Percentiles rank a stretch among this genome's conserved stretches.
Conservation (phyloP, 2,329 filamentous ascomycete genomes). For the Coniochaeta sp. region DNA sequence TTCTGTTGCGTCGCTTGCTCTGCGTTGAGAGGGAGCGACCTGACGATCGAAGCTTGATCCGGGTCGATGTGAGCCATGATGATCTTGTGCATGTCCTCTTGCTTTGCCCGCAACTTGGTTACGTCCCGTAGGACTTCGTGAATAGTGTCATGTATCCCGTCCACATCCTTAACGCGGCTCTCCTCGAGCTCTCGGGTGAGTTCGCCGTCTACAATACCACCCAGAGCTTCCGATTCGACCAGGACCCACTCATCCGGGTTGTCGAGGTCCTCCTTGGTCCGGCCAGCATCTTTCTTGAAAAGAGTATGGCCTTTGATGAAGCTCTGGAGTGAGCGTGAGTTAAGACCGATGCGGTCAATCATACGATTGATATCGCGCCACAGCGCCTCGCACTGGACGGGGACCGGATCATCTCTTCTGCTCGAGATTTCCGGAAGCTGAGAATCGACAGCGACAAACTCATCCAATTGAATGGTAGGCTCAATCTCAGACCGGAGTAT, state of each 20-base stretch:
- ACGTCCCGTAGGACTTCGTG: constrained; percentile 64
- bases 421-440: constrained; percentile 10
- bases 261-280: constrained; percentile 63
- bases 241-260: constrained; percentile 64
- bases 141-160: constrained; percentile 61
- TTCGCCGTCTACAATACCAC: constrained; percentile 54
- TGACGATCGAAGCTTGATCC: constrained; percentile 55
- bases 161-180: constrained; percentile 61
- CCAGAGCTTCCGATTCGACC: constrained; percentile 66
- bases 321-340: constrained; percentile 58
- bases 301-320: constrained; percentile 63
- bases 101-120: constrained; percentile 64
- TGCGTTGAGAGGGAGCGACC: constrained; percentile 68
- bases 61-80: constrained; percentile 64
- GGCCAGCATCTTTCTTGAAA: constrained; percentile 41
- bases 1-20: constrained; percentile 81
- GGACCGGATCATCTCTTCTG: constrained; percentile 25
- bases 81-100: constrained; percentile 72
- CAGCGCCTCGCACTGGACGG: constrained; percentile 57
- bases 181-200: constrained; percentile 59
- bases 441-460: constrained; percentile 56
- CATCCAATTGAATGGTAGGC: constrained; percentile 55
- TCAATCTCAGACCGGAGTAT: constrained; percentile 54
- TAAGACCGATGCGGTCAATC: constrained; percentile 87
- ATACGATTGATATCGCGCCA: constrained; percentile 86